These are phyloP conservation scores for Coriaria nepalensis DNA, from an alignment of 306 rosid species.

Conservation along the genomic window DNA sequence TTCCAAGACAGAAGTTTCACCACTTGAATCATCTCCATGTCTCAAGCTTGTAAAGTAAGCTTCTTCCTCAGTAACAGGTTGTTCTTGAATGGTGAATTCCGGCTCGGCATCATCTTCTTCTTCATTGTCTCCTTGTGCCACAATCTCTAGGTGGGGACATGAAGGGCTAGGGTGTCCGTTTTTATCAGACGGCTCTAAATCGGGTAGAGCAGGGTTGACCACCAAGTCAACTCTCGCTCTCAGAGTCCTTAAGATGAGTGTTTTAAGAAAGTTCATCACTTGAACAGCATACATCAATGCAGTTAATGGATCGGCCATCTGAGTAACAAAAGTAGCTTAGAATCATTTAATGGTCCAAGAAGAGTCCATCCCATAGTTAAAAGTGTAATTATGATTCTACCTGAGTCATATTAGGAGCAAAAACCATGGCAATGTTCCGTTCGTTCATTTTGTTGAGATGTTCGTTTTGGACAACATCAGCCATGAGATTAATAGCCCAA, in stretches of 20 bases:
- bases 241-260: constrained; percentile 44
- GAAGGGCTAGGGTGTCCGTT: constrained; percentile 34
- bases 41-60: constrained; percentile 22
- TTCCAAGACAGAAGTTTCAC: no score
- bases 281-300: constrained; percentile 88
- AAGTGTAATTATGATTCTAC: constrained; percentile 15
- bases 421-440: constrained; percentile 82
- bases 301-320: constrained; percentile 84
- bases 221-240: constrained; percentile 45
- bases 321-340: constrained; percentile 16
- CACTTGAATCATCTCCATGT: no score
- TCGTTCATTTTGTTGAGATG: constrained; percentile 82
- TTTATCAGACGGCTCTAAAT: constrained; percentile 42
- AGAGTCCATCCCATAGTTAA: background rate
- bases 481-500: constrained; percentile 91
- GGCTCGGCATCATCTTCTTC: constrained; percentile 29
- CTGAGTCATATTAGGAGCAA: constrained; percentile 98
- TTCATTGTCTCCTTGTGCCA: constrained; percentile 7
- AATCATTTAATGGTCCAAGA: constrained; percentile 3
- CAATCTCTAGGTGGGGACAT: constrained; percentile 25
- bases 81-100: constrained; percentile 17
- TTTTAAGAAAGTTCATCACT: constrained; percentile 85
- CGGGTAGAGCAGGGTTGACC: constrained; percentile 24
- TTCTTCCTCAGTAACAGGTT: constrained; percentile 23
- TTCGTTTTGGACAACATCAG: constrained; percentile 74